A percentile compares a stretch with the other conserved stretches of the same genome.
Conservation (phyloP, 352 stramenopile genomes). For the Phytophthora colocasiae region DNA sequence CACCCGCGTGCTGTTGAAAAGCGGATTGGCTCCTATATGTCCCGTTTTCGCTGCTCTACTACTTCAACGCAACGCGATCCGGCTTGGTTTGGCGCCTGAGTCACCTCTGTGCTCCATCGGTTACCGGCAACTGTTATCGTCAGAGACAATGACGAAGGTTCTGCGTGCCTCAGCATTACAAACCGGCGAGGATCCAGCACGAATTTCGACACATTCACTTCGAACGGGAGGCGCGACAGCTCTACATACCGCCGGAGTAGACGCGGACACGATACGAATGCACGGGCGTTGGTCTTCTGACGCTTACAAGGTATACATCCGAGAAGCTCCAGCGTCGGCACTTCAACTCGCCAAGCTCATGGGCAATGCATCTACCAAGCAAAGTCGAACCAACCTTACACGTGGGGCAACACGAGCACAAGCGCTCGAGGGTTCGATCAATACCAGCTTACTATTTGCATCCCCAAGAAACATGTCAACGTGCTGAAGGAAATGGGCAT, state of each 20-base stretch:
- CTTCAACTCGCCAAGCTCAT: too few species aligned
- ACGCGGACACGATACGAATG: constrained; percentile 11
- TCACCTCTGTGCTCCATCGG: constrained; percentile 4
- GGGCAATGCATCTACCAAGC: too few species aligned
- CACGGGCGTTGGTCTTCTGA: constrained; percentile 18
- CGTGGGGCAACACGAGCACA: too few species aligned
- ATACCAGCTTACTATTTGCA: too few species aligned
- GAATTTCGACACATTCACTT: constrained; percentile 16
- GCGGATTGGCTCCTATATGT: background rate
- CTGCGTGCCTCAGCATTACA: constrained; percentile 8
- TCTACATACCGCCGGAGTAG: background rate
- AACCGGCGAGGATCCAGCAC: background rate
- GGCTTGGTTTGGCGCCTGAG: background rate
- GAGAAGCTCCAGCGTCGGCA: too few species aligned
- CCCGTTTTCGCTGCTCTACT: constrained; percentile 4
- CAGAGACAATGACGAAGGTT: constrained; percentile 16
- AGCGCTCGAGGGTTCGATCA: too few species aligned
- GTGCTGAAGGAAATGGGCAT: too few species aligned
- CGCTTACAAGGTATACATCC: constrained; percentile 3
- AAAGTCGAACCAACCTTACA: too few species aligned
- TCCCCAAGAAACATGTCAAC: too few species aligned
- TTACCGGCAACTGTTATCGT: background rate
- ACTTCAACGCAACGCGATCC: constrained; percentile 1
- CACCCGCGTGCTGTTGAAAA: background rate
- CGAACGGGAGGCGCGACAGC: constrained; percentile 9